Evolutionary conservation across 306 rosid genomes (phyloP).

Genomic region (Argentina anserina): DNA sequence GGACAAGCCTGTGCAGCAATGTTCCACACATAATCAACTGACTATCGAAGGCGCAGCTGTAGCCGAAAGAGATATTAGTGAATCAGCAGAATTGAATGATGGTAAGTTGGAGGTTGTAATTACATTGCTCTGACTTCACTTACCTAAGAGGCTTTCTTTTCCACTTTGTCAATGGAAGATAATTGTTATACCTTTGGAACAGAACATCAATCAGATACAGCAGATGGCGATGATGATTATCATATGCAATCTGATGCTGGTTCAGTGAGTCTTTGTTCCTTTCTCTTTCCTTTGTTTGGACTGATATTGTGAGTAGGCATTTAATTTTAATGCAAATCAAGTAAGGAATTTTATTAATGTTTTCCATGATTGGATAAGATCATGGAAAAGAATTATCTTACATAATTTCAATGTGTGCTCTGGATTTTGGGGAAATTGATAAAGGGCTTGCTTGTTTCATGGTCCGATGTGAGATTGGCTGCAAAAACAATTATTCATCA

Average conservation of each 20-base stretch:
- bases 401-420: background rate
- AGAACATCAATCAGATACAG: conserved; percentile 23
- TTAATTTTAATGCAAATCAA: conserved; percentile 1
- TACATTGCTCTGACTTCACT: conserved; percentile 6
- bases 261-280: conserved; percentile 41
- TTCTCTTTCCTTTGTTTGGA: conserved; percentile 15
- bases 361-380: background rate
- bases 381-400: background rate
- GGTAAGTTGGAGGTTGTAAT: conserved; percentile 50
- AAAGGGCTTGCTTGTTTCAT: too few species aligned
- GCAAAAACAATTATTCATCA: background rate
- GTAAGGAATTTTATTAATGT: background rate
- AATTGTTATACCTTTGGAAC: conserved; percentile 24
- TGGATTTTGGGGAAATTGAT: too few species aligned
- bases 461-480: background rate
- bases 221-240: conserved; percentile 52
- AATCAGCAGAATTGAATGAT: conserved; percentile 42
- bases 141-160: conserved; percentile 13
- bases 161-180: conserved; percentile 12
- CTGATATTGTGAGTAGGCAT: background rate
- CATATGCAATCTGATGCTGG: conserved; percentile 53
- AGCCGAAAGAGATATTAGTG: conserved; percentile 34
- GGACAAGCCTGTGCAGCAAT: conserved; percentile 64
- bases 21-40: conserved; percentile 32
- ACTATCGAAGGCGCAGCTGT: conserved; percentile 38